Evolutionary conservation across 1,284 basidiomycete genomes (phyloP).

Genomic region (Tilletia walkeri): DNA sequence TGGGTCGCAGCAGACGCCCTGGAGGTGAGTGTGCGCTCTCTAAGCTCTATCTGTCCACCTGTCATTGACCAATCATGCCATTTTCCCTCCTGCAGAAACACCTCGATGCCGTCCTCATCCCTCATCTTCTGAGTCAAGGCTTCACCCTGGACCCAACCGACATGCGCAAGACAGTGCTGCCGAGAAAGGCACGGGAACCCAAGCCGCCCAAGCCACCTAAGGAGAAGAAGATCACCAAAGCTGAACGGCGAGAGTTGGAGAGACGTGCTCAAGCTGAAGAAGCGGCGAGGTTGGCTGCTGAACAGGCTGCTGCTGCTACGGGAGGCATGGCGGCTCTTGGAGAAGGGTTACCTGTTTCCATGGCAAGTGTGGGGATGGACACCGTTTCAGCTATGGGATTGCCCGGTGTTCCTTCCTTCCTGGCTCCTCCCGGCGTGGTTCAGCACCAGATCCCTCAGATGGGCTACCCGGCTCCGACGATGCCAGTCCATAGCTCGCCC

Average conservation of each 20-base stretch:
- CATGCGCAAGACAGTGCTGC: conserved; percentile 46
- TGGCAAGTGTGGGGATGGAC: not conserved
- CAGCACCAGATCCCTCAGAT: not conserved
- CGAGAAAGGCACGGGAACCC: conserved; percentile 17
- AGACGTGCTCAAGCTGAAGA: conserved; percentile 1
- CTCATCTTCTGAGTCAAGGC: conserved; percentile 44
- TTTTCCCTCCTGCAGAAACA: conserved; percentile 23
- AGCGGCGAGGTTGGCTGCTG: not conserved
- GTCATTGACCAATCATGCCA: not conserved
- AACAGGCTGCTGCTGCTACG: conserved; percentile 14
- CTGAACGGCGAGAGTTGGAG: conserved; percentile 7
- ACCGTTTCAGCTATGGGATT: not conserved
- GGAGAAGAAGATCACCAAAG: conserved; percentile 17
- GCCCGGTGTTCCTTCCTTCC: not conserved
- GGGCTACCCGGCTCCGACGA: not conserved
- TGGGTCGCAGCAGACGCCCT: conserved; percentile 49
- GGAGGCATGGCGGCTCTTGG: not conserved
- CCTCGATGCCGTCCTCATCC: conserved; percentile 45
- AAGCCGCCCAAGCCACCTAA: conserved; percentile 6
- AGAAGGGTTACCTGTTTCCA: not conserved
- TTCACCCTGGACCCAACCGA: conserved; percentile 54
- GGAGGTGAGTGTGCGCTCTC: conserved; percentile 17
- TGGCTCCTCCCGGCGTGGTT: not conserved
- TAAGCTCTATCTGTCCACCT: not conserved
- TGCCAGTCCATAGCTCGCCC: conserved; percentile 1